phyloP scores from a whole-genome alignment of 805 yeast genomes.

The Ogataea siamensis region DNA sequence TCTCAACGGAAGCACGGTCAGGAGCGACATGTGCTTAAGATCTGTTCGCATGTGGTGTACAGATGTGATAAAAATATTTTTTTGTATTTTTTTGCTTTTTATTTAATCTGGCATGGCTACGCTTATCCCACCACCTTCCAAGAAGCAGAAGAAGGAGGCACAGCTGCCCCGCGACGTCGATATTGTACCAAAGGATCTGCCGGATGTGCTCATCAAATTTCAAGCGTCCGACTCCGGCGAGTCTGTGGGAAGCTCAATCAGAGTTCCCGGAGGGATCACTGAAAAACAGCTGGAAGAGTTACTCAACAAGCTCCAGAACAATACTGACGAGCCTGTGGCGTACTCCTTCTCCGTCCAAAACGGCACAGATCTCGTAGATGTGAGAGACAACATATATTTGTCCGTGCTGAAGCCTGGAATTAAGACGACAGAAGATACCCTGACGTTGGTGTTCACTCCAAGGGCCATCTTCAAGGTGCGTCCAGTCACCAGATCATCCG shows the following conservation, averaged over 20 bases:
- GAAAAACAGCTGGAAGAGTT: constrained; percentile 87
- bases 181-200: constrained; percentile 72
- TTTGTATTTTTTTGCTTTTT: neutral
- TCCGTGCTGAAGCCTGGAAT: constrained; percentile 84
- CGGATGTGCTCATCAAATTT: constrained; percentile 83
- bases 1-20: too few relatives aligned
- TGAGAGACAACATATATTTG: constrained; percentile 70
- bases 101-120: constrained; percentile 67
- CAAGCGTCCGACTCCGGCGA: constrained; percentile 95
- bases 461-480: constrained; percentile 91
- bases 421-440: constrained; percentile 87
- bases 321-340: constrained; percentile 81
- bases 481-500: constrained; percentile 86
- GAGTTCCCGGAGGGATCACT: constrained; percentile 88
- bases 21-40: too few relatives aligned
- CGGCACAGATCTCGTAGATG: constrained; percentile 59
- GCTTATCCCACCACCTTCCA: constrained; percentile 87
- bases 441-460: constrained; percentile 90
- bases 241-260: constrained; percentile 72
- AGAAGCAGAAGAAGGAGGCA: constrained; percentile 79
- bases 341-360: constrained; percentile 73
- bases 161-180: constrained; percentile 77
- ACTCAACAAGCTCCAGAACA: constrained; percentile 72
- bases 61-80: constrained; percentile 7
- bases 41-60: constrained; percentile 2